Evolutionary conservation across 1,139 yeast species (phyloP).

Genomic region (Saccharomyces hybrid): DNA sequence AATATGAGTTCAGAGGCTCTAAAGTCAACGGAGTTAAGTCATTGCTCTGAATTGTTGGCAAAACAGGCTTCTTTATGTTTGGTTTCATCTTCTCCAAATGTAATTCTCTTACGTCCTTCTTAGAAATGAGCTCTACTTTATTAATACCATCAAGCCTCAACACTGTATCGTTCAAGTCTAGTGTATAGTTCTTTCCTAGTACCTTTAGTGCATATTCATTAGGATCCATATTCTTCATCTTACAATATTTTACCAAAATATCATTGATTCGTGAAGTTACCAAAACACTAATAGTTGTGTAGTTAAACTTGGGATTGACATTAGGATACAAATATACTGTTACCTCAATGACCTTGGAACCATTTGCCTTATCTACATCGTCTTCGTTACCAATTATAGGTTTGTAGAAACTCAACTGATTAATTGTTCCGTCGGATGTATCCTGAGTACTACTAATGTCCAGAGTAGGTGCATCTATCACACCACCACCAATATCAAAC

Average conservation of each 20-base stretch:
- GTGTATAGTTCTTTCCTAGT: conserved; percentile 23
- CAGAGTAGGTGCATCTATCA: conserved; percentile 6
- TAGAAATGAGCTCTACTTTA: conserved; percentile 28
- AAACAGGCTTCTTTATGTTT: conserved; percentile 21
- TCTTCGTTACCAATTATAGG: conserved; percentile 30
- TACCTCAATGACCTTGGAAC: conserved; percentile 25
- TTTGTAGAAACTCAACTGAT: conserved; percentile 33
- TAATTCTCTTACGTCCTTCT: conserved; percentile 27
- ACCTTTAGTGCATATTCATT: conserved; percentile 32
- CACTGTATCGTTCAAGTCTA: conserved; percentile 34
- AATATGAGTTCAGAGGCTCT: conserved; percentile 19
- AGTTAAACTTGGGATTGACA: conserved; percentile 21
- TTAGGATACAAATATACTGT: conserved; percentile 33
- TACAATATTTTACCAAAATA: conserved; percentile 30
- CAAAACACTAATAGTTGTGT: conserved; percentile 26
- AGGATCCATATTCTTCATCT: conserved; percentile 30
- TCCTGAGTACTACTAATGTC: conserved; percentile 1
- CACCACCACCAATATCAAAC: conserved; percentile 30
- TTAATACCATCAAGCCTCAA: conserved; percentile 33
- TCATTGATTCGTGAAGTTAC: conserved; percentile 33
- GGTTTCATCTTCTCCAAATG: conserved; percentile 25
- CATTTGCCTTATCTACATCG: conserved; percentile 19
- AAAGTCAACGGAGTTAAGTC: conserved; percentile 30
- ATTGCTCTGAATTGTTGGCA: conserved; percentile 31
- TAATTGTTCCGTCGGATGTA: conserved; percentile 12